Percentiles rank a stretch among this genome's conserved stretches.
These are phyloP conservation scores for Psidium guajava DNA, from an alignment of 345 rosid genomes.

Conservation along the genomic window DNA sequence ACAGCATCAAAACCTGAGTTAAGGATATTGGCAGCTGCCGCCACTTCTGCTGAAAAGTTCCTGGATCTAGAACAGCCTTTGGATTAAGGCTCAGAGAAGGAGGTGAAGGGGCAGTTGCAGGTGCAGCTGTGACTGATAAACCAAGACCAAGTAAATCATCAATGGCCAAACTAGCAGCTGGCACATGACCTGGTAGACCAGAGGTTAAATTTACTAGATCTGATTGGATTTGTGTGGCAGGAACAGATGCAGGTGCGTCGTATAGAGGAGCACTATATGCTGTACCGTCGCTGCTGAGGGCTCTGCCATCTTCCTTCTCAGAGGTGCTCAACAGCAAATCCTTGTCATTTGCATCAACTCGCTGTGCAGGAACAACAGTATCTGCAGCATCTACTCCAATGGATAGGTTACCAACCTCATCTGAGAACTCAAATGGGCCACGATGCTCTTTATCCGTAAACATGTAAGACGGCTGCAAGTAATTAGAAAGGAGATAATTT, in stretches of 20 bases:
- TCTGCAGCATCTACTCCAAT: conserved; percentile 53
- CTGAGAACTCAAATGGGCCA: conserved; percentile 86
- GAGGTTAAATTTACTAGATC: conserved; percentile 42
- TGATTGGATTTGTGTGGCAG: conserved; percentile 33
- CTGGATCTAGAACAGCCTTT: conserved; percentile 69
- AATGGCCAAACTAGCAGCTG: conserved; percentile 53
- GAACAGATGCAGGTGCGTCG: conserved; percentile 32
- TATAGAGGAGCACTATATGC: conserved; percentile 58
- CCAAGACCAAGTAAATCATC: conserved; percentile 86
- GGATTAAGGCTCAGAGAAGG: conserved; percentile 74
- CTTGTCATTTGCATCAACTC: conserved; percentile 79
- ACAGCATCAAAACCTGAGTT: conserved; percentile 42
- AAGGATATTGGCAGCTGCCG: conserved; percentile 66
- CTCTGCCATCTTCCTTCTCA: conserved; percentile 71
- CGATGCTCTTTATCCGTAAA: conserved; percentile 91
- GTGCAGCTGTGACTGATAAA: conserved; percentile 35
- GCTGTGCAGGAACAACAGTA: conserved; percentile 47
- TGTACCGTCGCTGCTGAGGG: conserved; percentile 37
- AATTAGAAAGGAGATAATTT: background rate
- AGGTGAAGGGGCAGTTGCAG: conserved; percentile 32
- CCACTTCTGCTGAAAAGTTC: conserved; percentile 88
- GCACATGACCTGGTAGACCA: conserved; percentile 12
- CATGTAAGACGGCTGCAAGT: conserved; percentile 91
- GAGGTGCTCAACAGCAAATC: conserved; percentile 72
- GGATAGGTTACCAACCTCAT: conserved; percentile 60